Evolutionary conservation across 768 basidiomycete species (phyloP), one percentile per base, ranked within the genome.

Genomic region (Hypsizygus marmoreus): DNA sequence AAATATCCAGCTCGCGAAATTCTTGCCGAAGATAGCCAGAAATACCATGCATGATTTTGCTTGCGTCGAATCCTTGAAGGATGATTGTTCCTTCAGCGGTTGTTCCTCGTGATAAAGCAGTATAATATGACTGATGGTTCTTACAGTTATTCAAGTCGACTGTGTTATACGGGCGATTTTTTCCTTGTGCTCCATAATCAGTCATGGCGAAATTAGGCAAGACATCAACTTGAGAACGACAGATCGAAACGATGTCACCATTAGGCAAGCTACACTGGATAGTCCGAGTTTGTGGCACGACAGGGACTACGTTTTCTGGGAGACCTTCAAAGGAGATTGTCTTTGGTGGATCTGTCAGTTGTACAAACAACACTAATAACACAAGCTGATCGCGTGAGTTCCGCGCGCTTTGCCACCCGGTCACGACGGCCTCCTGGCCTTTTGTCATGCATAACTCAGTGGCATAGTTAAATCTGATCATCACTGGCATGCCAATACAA

Each of bases 401-500:
- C 7, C 6, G 19, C 4, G 22, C 6, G 10, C 34, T 14, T 8
- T 49, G 32, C 67, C 66, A 69, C 3, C 53, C 59, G 46, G 48
- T 40, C 4, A 69, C 66, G 40, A 40, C 31, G 0, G 49, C 68
- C 39, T 67, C 63, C 40, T 65, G 62, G 2, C 65, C 65, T 30
- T 64, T 64, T 3, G 66, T 67, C 2, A 69, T 67, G 42, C 61
- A 60, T 4, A 66, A 37, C 32, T 68, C 66, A 4, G 65, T 68
- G 3, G 68, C 66, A 40, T 47, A 44, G 53, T 70, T 70, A 29
- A n/a, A n/a, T 12, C 55, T 40, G 6, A 70, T 60, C 43, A 67
- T 62, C 0, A 70, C 51, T n/a, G 72, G 71, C 37, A 68, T 49
- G 2, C 65, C 67, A 12, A 61, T 14, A 47, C 65, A 67, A 16